Evolutionary conservation across 108 stramenopile genomes (phyloP).

Genomic region (Conticribra weissflogii): DNA sequence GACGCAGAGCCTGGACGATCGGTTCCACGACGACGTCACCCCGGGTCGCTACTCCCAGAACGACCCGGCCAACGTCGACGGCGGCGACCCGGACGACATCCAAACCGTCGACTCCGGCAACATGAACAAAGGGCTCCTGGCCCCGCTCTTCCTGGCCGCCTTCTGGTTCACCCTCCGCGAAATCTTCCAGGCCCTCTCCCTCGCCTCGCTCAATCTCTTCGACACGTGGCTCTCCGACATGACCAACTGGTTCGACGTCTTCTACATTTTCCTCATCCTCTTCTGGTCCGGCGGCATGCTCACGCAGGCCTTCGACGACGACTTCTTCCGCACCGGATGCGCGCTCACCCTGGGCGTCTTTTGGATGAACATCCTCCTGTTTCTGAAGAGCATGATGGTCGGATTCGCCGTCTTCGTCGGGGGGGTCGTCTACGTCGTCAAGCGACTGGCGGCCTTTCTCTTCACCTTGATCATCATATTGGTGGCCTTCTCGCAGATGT

Average conservation of each 20-base stretch:
- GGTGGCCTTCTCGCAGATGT: conserved; percentile 83
- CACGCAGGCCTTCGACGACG: not conserved
- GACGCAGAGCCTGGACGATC: conserved; percentile 8
- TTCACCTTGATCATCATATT: conserved; percentile 73
- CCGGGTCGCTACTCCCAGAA: no score
- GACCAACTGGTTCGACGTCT: conserved; percentile 46
- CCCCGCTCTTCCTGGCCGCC: conserved; percentile 22
- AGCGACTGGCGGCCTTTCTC: conserved; percentile 32
- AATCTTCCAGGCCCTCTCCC: conserved; percentile 38
- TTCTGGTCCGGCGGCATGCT: conserved; percentile 35
- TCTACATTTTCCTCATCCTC: conserved; percentile 40
- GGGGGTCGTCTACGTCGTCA: conserved; percentile 30
- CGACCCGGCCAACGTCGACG: no score
- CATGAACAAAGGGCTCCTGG: conserved; percentile 7
- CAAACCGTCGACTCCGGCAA: no score
- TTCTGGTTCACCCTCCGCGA: conserved; percentile 38
- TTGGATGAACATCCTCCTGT: conserved; percentile 45
- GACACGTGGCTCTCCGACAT: conserved; percentile 29
- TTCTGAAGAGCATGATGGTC: conserved; percentile 26
- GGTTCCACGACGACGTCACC: no score
- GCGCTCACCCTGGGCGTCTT: conserved; percentile 28
- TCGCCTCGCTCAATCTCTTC: conserved; percentile 30
- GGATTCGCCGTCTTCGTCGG: conserved; percentile 50
- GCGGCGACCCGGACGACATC: no score
- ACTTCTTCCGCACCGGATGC: conserved; percentile 46